These are phyloP conservation scores for Aurinia saxatilis DNA, from an alignment of 345 rosid genomes.

Conservation along the genomic window DNA sequence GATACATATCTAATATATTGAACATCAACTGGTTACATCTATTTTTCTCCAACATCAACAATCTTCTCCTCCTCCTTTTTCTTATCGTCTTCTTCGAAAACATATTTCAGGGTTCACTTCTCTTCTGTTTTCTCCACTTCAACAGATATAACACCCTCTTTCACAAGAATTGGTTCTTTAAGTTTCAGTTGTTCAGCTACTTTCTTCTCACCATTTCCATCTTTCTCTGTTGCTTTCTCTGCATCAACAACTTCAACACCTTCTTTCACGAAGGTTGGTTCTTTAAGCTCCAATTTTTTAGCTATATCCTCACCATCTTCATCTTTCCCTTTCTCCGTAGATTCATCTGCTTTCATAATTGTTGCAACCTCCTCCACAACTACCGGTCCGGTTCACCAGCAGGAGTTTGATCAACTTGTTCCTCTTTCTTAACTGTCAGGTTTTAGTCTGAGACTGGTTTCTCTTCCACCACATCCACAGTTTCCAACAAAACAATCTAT, in stretches of 20 bases:
- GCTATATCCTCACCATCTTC: constrained; percentile 14
- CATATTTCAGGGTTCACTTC: background rate
- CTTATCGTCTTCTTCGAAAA: constrained; percentile 6
- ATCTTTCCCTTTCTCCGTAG: constrained; percentile 6
- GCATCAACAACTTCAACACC: constrained; percentile 13
- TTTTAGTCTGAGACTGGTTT: constrained; percentile 5
- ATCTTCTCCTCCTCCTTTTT: constrained; percentile 14
- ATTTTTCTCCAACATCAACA: constrained; percentile 5
- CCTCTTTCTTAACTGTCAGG: background rate
- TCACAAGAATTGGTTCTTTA: constrained; percentile 10
- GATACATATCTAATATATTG: constrained; percentile 8
- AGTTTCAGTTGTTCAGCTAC: constrained; percentile 17
- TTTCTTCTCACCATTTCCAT: constrained; percentile 15
- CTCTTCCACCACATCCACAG: constrained; percentile 2
- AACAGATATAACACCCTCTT: background rate
- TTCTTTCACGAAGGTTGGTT: constrained; percentile 8
- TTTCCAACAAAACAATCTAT: constrained; percentile 10
- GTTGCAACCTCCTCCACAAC: constrained; percentile 12
- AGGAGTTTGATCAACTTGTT: constrained; percentile 5
- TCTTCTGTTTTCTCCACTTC: constrained; percentile 7
- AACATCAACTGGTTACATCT: constrained; percentile 19
- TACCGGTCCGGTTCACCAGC: constrained; percentile 5
- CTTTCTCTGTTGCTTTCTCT: too few relatives aligned
- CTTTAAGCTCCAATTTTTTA: constrained; percentile 13
- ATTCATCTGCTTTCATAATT: constrained; percentile 20